phyloP scores from a whole-genome alignment of 129 eudicot genomes.

The Artemisia argyi region DNA sequence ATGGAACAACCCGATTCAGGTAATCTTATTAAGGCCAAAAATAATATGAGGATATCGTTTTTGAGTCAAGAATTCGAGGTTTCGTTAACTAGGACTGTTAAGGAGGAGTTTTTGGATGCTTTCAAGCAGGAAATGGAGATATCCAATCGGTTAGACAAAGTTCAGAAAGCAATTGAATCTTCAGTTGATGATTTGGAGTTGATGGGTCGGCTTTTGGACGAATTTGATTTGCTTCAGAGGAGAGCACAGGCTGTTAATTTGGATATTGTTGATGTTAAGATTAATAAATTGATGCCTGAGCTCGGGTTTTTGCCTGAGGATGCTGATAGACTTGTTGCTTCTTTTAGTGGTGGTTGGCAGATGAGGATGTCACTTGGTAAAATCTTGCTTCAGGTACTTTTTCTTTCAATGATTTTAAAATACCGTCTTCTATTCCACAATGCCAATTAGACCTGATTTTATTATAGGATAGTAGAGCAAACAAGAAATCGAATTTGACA shows the following conservation, averaged over 20 bases:
- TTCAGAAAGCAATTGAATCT: slow-evolving; percentile 86
- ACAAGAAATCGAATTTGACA: too few relatives aligned
- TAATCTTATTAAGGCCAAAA: slow-evolving; percentile 81
- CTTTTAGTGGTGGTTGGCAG: slow-evolving; percentile 91
- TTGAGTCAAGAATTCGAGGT: slow-evolving; percentile 98
- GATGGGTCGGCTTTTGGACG: slow-evolving; percentile 99
- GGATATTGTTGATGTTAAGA: slow-evolving; percentile 86
- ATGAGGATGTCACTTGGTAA: slow-evolving; percentile 99
- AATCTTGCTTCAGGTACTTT: slow-evolving; percentile 85
- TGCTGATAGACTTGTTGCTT: slow-evolving; percentile 87
- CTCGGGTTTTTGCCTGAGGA: slow-evolving; percentile 85
- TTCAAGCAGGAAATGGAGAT: slow-evolving; percentile 96
- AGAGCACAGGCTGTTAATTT: slow-evolving; percentile 81
- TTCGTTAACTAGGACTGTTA: slow-evolving; percentile 72
- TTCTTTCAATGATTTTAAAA: too few relatives aligned
- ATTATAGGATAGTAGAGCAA: too few relatives aligned
- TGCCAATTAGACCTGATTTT: too few relatives aligned
- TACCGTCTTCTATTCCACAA: too few relatives aligned
- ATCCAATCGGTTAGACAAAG: slow-evolving; percentile 75
- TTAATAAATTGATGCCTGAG: slow-evolving; percentile 83
- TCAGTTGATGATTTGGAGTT: slow-evolving; percentile 90
- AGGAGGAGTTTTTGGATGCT: slow-evolving; percentile 86
- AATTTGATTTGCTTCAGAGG: slow-evolving; percentile 88
- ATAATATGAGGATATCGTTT: slow-evolving; percentile 80
- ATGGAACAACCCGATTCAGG: slow-evolving; percentile 91